These are phyloP conservation scores for Penicillium nucicola DNA, from an alignment of 495 filamentous ascomycete species.

Conservation along the genomic window DNA sequence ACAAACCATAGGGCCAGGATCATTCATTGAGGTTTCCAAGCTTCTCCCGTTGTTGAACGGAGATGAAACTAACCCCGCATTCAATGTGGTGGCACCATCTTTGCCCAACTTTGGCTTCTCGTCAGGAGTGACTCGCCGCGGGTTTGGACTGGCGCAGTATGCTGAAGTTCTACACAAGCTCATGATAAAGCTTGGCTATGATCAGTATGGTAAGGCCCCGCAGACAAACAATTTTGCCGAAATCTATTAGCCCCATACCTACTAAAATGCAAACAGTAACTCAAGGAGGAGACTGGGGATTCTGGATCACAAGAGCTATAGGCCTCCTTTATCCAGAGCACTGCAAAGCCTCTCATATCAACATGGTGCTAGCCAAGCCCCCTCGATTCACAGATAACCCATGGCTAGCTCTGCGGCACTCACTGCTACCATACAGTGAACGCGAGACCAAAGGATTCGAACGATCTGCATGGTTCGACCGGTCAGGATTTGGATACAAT, in stretches of 20 bases:
- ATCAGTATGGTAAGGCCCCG: constrained; percentile 50
- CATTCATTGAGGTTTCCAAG: constrained; percentile 38
- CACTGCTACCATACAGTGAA: constrained; percentile 21
- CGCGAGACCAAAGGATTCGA: constrained; percentile 39
- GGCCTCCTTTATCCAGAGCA: constrained; percentile 52
- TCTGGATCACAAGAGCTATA: constrained; percentile 56
- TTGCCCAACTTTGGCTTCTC: constrained; percentile 44
- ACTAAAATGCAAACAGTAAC: constrained; percentile 34
- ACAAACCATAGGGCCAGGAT: constrained; percentile 28
- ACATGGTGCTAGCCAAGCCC: constrained; percentile 48
- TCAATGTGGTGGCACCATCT: constrained; percentile 44
- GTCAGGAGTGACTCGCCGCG: constrained; percentile 35
- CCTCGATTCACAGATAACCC: constrained; percentile 17
- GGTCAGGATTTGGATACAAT: constrained; percentile 56
- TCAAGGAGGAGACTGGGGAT: constrained; percentile 70
- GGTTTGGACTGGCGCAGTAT: constrained; percentile 57
- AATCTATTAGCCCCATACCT: not conserved
- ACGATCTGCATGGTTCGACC: constrained; percentile 48
- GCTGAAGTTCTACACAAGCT: constrained; percentile 60
- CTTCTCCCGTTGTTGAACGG: constrained; percentile 29
- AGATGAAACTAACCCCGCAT: constrained; percentile 26
- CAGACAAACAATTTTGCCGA: not conserved
- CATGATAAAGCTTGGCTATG: constrained; percentile 67
- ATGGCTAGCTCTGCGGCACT: constrained; percentile 21
- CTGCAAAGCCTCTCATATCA: constrained; percentile 63